Percentiles rank a stretch among this genome's conserved stretches.
Evolutionary conservation across 2,329 filamentous ascomycete species (phyloP).

Genomic region (Pseudodiploospora longispora): DNA sequence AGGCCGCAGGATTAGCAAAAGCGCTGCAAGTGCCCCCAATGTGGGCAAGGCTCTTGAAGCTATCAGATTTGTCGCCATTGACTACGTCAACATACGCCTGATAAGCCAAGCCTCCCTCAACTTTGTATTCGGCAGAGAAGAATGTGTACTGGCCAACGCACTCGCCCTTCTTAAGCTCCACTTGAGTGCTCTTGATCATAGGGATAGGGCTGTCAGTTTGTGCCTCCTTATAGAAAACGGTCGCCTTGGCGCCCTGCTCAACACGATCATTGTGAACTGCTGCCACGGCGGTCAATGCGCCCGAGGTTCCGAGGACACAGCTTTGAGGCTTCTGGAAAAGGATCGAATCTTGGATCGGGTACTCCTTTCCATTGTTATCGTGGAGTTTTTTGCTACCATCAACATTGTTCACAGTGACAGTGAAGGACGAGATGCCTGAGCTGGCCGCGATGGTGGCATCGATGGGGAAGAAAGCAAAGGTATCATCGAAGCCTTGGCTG

Average conservation of each 20-base stretch:
- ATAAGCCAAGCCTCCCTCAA: slow-evolving; percentile 35
- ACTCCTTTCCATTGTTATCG: slow-evolving; percentile 51
- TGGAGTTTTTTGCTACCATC: slow-evolving; percentile 37
- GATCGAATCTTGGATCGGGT: slow-evolving; percentile 46
- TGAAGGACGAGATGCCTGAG: slow-evolving; percentile 55
- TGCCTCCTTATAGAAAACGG: slow-evolving; percentile 35
- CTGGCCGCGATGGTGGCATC: slow-evolving; percentile 44
- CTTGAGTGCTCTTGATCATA: slow-evolving; percentile 26
- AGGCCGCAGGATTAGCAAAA: slow-evolving; percentile 29
- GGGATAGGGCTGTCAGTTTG: slow-evolving; percentile 35
- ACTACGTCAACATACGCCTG: slow-evolving; percentile 39
- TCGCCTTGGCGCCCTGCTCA: slow-evolving; percentile 31
- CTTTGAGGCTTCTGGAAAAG: slow-evolving; percentile 49
- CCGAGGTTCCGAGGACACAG: slow-evolving; percentile 38
- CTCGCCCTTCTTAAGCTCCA: slow-evolving; percentile 33
- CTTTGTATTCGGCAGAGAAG: slow-evolving; percentile 34
- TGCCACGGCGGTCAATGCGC: slow-evolving; percentile 36
- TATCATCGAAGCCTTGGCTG: slow-evolving; percentile 51
- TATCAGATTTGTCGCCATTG: slow-evolving; percentile 33
- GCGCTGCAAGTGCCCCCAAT: slow-evolving; percentile 35
- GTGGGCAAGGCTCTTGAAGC: slow-evolving; percentile 39
- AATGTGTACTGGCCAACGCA: slow-evolving; percentile 43
- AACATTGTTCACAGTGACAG: slow-evolving; percentile 39
- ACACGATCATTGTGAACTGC: slow-evolving; percentile 42
- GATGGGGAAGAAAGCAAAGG: slow-evolving; percentile 47